Evolutionary conservation across 805 yeast species (phyloP).

Genomic region (Pichia heedii): DNA sequence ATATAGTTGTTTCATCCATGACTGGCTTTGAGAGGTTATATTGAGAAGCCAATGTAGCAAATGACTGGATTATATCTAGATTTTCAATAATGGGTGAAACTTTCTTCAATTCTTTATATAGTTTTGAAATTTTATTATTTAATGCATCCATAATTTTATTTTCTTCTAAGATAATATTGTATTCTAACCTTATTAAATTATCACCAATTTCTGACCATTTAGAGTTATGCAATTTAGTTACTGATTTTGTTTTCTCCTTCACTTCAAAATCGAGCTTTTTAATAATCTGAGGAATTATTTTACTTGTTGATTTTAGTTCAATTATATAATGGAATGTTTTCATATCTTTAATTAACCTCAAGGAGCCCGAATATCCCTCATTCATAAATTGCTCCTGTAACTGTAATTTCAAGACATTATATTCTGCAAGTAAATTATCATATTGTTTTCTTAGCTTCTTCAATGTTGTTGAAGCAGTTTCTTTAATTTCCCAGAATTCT

Average conservation of each 20-base stretch:
- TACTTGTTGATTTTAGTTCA: constrained; percentile 21
- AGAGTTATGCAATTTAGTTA: constrained; percentile 30
- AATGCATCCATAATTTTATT: constrained; percentile 40
- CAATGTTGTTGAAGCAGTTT: constrained; percentile 16
- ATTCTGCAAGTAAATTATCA: constrained; percentile 11
- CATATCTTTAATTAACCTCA: constrained; percentile 19
- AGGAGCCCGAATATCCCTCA: constrained; percentile 20
- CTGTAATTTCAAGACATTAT: constrained; percentile 6
- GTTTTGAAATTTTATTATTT: constrained; percentile 35
- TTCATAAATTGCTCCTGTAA: constrained; percentile 7
- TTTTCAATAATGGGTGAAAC: constrained; percentile 45
- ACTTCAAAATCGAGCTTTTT: constrained; percentile 9
- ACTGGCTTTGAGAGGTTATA: constrained; percentile 57
- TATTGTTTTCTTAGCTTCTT: constrained; percentile 15
- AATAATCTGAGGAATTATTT: constrained; percentile 14
- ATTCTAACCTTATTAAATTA: constrained; percentile 35
- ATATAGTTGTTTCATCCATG: constrained; percentile 38
- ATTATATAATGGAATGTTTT: constrained; percentile 21
- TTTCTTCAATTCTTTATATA: constrained; percentile 38
- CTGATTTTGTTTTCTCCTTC: constrained; percentile 20
- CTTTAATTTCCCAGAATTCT: constrained; percentile 20
- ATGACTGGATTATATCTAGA: constrained; percentile 65
- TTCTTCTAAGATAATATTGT: constrained; percentile 49
- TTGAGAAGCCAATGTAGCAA: constrained; percentile 65
- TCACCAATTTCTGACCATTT: constrained; percentile 49